Base-by-base conservation (phyloP, 192 early-diverging fungal species). In the Coemansia sp. region DNA sequence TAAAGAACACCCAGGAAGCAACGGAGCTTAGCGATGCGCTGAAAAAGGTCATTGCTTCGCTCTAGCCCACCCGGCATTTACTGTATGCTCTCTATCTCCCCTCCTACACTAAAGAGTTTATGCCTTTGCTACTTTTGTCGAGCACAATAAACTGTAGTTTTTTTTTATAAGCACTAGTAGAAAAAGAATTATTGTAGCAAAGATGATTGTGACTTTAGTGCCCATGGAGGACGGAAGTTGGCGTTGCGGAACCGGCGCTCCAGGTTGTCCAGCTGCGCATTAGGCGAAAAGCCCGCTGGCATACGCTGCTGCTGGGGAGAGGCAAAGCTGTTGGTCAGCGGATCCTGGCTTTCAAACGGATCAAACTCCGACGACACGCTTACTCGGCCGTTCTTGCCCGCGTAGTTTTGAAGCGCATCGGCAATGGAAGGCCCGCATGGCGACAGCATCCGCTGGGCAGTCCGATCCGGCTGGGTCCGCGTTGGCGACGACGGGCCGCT, bases 371-470 rank as follows among this genome's bases (percentile, higher is more conserved):
- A 72, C 8, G 76, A 79, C 35, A 68, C 65, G 43, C 66, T 69
- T 18, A 65, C 26, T 1, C 61, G 57, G 6, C 76, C 76, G 21
- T 61, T 52, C 10, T 55, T 43, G 15, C 61, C 51, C 1, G 28
- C 30, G 12, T 57, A 61, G 19, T 65, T 61, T 33, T 67, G 60
- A 37, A 79, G 52, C 3, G 59, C 63, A 35, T 79, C 76, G 6
- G 70, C 76, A 49, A 79, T 72, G 0, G 76, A 79, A 1, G 76
- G 76, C 3, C 76, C 76, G 38, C 76, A 71, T n/a, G 76, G 70
- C 35, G 76, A 66, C 15, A 79, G 53, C 28, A 72, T 9, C 18
- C 59, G 65, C 40, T 50, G 48, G 7, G 38, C 26, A 8, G 35
- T 16, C 28, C 30, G 48, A 2, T 59, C 38, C 13, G 20, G 19